phyloP scores from a whole-genome alignment of 1,284 basidiomycete genomes.

The Trichosporon ovoides region DNA sequence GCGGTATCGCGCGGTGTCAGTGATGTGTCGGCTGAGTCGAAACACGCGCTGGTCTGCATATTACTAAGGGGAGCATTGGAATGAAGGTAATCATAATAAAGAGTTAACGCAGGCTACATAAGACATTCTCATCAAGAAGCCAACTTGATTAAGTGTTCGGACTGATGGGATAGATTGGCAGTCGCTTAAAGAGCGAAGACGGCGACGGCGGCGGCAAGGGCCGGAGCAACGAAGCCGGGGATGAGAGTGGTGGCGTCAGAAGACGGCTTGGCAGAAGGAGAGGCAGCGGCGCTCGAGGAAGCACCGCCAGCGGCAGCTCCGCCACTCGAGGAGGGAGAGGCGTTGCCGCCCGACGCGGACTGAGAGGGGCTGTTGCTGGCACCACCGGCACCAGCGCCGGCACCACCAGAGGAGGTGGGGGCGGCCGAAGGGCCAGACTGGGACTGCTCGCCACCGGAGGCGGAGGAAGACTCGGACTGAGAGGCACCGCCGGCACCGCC shows the following conservation, averaged over 20 bases:
- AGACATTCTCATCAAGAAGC: neutral
- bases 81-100: slow-evolving; percentile 6
- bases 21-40: neutral
- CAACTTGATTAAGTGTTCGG: slow-evolving; percentile 7
- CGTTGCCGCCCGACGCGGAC: neutral
- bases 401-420: neutral
- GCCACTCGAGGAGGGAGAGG: neutral
- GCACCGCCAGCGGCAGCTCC: neutral
- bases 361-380: neutral
- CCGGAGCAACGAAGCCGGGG: slow-evolving; percentile 7
- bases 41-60: slow-evolving; percentile 3
- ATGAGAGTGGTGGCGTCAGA: neutral
- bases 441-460: neutral
- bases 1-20: no score
- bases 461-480: neutral
- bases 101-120: neutral
- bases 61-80: neutral
- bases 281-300: neutral
- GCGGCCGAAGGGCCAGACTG: neutral
- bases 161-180: neutral
- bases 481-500: neutral
- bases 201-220: slow-evolving; percentile 11
- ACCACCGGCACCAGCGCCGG: neutral
- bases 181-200: slow-evolving; percentile 11
- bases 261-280: no score